These are phyloP conservation scores for Eremomyces bilateralis DNA, from an alignment of 495 filamentous ascomycete species.

Conservation along the genomic window DNA sequence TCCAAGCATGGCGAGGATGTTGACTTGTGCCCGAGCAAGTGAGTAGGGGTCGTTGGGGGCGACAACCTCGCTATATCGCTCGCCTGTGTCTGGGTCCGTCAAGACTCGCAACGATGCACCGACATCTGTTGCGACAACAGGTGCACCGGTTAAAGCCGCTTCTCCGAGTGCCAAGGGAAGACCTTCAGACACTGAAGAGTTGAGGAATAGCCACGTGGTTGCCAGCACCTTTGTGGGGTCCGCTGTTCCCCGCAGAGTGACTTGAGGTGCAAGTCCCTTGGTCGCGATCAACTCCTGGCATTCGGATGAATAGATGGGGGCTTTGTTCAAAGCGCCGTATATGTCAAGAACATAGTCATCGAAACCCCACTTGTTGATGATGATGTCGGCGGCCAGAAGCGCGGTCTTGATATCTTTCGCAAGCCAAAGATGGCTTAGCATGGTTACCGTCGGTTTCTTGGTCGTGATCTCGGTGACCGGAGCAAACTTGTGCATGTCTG, in stretches of 20 bases:
- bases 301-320: conserved; percentile 36
- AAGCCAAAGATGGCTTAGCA: conserved; percentile 44
- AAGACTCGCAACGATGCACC: conserved; percentile 40
- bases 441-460: conserved; percentile 35
- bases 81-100: conserved; percentile 36
- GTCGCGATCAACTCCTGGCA: conserved; percentile 40
- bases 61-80: conserved; percentile 36
- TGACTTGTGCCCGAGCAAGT: conserved; percentile 39
- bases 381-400: conserved; percentile 39
- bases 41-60: conserved; percentile 38
- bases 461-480: conserved; percentile 36
- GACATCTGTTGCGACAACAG: conserved; percentile 43
- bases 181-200: conserved; percentile 44
- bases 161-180: conserved; percentile 43
- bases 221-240: conserved; percentile 35
- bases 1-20: conserved; percentile 35
- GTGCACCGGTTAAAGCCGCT: conserved; percentile 39
- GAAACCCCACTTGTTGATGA: conserved; percentile 45
- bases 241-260: conserved; percentile 32
- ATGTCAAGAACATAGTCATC: conserved; percentile 39
- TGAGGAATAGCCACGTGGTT: conserved; percentile 44
- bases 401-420: conserved; percentile 46
- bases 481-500: conserved; percentile 39
- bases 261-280: conserved; percentile 31
- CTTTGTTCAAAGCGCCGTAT: conserved; percentile 39